Evolutionary conservation across 805 yeast genomes (phyloP).

Genomic region (Yamadazyma philogaea): DNA sequence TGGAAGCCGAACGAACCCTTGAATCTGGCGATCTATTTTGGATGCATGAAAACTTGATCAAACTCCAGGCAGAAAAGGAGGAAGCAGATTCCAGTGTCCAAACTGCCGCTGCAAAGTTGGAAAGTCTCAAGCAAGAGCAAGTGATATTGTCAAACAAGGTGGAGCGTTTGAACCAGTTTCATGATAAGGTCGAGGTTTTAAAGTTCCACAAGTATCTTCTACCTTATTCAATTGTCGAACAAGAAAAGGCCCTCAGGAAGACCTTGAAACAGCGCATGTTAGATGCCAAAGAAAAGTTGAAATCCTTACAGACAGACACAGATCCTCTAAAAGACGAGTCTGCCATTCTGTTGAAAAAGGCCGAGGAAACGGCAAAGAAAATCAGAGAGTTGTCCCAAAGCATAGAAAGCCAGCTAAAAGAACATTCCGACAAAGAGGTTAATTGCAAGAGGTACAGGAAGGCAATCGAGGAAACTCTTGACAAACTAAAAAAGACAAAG

Average conservation of each 20-base stretch:
- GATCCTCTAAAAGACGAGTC: constrained; percentile 21
- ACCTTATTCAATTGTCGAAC: constrained; percentile 41
- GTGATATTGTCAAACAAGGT: constrained; percentile 45
- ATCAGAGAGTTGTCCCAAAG: not conserved
- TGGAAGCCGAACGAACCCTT: constrained; percentile 79
- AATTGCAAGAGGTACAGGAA: not conserved
- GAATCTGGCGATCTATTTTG: constrained; percentile 56
- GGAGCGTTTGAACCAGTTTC: constrained; percentile 42
- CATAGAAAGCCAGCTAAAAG: not conserved
- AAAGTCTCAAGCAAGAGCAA: constrained; percentile 33
- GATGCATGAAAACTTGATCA: constrained; percentile 56
- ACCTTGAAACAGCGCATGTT: constrained; percentile 34
- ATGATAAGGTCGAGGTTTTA: constrained; percentile 40
- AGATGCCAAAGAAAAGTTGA: constrained; percentile 31
- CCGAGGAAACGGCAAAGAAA: not conserved
- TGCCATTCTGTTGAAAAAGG: not conserved
- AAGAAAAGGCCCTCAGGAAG: constrained; percentile 31
- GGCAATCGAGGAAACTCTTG: constrained; percentile 1
- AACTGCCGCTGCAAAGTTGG: constrained; percentile 27
- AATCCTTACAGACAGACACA: constrained; percentile 21
- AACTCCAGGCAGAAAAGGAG: constrained; percentile 42
- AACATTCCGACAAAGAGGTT: not conserved
- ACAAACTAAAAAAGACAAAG: constrained; percentile 7
- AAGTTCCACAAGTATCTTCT: constrained; percentile 36
- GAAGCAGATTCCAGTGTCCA: constrained; percentile 25